Conservation (phyloP, 768 basidiomycete genomes). For the Boletus sp. region DNA sequence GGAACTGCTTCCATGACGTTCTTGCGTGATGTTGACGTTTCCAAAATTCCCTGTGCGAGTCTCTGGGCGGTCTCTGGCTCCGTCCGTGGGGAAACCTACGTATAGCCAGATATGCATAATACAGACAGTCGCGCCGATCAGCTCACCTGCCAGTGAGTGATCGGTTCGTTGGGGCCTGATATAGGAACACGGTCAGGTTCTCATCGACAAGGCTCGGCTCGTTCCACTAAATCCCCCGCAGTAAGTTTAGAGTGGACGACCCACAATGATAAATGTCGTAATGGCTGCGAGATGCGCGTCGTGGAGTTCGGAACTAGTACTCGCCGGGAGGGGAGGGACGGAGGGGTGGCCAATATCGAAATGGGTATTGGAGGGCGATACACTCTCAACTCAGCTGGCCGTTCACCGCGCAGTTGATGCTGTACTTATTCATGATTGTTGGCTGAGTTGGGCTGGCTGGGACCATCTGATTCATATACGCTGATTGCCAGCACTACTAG, state of each 20-base stretch:
- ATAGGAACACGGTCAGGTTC: conserved; percentile 13
- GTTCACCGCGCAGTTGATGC: conserved; percentile 15
- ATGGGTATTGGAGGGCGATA: conserved; percentile 10
- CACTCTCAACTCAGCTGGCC: conserved; percentile 22
- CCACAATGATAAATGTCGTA: conserved; percentile 23
- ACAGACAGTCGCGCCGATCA: neutral
- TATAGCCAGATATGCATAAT: neutral
- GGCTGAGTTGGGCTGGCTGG: conserved; percentile 4
- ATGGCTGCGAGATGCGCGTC: conserved; percentile 15
- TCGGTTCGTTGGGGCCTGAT: conserved; percentile 14
- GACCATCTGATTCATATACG: conserved; percentile 21
- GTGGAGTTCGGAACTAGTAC: conserved; percentile 21
- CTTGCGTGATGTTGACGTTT: conserved; percentile 27
- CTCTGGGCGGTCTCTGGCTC: conserved; percentile 12
- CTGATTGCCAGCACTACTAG: conserved; percentile 15
- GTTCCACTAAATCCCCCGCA: conserved; percentile 15
- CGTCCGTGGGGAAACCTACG: conserved; percentile 16
- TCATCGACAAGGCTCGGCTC: conserved; percentile 13
- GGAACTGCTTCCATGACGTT: conserved; percentile 28
- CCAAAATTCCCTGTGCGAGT: conserved; percentile 2
- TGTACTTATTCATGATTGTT: conserved; percentile 4
- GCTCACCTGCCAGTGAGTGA: neutral
- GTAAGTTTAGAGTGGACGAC: conserved; percentile 6
- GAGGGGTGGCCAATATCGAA: conserved; percentile 3
- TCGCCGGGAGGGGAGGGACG: neutral